phyloP scores from a whole-genome alignment of 306 rosid genomes.

The Prunus campanulata region DNA sequence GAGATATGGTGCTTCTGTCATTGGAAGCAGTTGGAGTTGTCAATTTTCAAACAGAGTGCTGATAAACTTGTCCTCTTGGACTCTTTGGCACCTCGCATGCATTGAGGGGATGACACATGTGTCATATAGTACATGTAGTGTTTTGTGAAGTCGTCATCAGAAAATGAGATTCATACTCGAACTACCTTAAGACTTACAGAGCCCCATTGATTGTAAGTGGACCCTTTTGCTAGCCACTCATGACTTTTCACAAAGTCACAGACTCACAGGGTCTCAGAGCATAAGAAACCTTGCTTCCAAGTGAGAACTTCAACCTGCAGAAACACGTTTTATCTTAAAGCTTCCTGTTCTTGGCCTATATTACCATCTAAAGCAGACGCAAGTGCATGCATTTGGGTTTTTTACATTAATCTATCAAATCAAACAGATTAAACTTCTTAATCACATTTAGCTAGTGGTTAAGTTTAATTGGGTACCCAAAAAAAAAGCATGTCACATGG shows the following conservation, averaged over 20 bases:
- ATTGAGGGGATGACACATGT: slow-evolving; percentile 4
- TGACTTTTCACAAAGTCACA: background rate
- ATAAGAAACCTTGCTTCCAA: slow-evolving; percentile 33
- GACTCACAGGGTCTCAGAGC: background rate
- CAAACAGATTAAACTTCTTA: background rate
- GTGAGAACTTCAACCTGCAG: slow-evolving; percentile 4
- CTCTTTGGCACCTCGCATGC: background rate
- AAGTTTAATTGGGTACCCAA: background rate
- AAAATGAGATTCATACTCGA: background rate
- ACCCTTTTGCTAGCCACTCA: slow-evolving; percentile 3
- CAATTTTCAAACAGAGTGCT: background rate
- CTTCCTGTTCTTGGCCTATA: background rate
- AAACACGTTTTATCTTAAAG: background rate
- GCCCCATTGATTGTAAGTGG: background rate
- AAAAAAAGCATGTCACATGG: slow-evolving; percentile 17
- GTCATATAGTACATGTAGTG: background rate
- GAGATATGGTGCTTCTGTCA: background rate
- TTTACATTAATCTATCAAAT: background rate
- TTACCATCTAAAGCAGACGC: background rate
- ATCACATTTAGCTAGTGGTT: background rate
- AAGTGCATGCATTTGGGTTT: background rate
- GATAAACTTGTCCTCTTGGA: background rate
- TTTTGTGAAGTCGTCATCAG: slow-evolving; percentile 5
- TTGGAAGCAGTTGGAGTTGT: background rate
- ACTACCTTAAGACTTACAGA: background rate